phyloP scores from a whole-genome alignment of 805 yeast species.

The Candida loeiensis region DNA sequence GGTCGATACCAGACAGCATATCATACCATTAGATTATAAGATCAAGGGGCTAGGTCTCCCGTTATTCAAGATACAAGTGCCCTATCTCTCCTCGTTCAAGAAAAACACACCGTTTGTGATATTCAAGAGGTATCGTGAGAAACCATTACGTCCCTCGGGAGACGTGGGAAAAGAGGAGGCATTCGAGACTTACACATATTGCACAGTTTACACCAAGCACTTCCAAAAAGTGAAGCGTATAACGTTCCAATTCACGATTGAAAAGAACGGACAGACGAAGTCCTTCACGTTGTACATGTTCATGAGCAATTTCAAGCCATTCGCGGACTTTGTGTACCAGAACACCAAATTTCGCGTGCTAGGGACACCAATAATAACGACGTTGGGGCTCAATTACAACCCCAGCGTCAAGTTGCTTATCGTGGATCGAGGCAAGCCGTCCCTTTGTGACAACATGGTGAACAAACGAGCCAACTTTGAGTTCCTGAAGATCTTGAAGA shows the following conservation, averaged over 20 bases:
- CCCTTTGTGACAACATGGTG: constrained; percentile 33
- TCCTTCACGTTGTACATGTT: constrained; percentile 29
- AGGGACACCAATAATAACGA: constrained; percentile 33
- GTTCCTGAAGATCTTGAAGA: constrained; percentile 17
- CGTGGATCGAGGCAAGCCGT: constrained; percentile 32
- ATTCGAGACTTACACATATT: constrained; percentile 32
- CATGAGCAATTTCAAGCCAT: constrained; percentile 35
- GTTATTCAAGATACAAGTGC: constrained; percentile 31
- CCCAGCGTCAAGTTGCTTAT: constrained; percentile 33
- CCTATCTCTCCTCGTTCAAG: constrained; percentile 35
- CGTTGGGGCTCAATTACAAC: constrained; percentile 27
- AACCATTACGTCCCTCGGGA: constrained; percentile 21
- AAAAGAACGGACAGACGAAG: constrained; percentile 10
- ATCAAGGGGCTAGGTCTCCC: constrained; percentile 36
- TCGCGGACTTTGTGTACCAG: constrained; percentile 37
- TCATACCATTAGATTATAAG: constrained; percentile 31
- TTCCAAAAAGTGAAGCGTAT: constrained; percentile 26
- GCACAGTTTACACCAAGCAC: constrained; percentile 30
- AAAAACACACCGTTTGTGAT: constrained; percentile 33
- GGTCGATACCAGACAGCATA: constrained; percentile 29
- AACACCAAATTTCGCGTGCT: constrained; percentile 35
- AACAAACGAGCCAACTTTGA: constrained; percentile 28
- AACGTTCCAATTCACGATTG: constrained; percentile 25
- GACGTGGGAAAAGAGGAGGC: constrained; percentile 18
- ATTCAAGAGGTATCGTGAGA: constrained; percentile 30